Percentiles rank a stretch among this genome's conserved stretches.
phyloP scores from a whole-genome alignment of 768 basidiomycete genomes.

The Candolleomyces aberdarensis region DNA sequence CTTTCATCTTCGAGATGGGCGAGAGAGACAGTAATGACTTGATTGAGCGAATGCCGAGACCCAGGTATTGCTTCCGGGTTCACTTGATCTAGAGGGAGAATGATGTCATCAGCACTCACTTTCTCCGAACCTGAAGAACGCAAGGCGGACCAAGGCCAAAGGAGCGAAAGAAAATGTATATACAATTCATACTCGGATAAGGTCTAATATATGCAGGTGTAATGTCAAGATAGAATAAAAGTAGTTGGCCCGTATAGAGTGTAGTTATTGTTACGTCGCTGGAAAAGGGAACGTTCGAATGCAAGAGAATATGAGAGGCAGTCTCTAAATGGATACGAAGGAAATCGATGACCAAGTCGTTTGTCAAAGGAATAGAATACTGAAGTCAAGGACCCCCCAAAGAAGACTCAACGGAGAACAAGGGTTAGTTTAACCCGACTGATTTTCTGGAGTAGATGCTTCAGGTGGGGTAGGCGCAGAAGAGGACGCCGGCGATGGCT shows the following conservation, averaged over 20 bases:
- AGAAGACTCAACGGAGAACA: too few relatives aligned
- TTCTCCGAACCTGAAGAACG: neutral
- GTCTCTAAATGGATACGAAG: too few relatives aligned
- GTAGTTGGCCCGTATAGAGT: neutral
- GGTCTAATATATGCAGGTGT: neutral
- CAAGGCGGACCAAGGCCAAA: neutral
- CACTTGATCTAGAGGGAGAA: too few relatives aligned
- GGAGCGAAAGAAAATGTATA: neutral
- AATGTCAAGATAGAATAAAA: neutral
- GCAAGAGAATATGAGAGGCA: too few relatives aligned
- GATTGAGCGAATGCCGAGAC: neutral
- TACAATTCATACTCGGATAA: neutral
- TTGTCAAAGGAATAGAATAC: too few relatives aligned
- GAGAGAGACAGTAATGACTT: neutral
- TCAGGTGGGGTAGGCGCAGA: neutral
- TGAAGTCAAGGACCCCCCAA: too few relatives aligned
- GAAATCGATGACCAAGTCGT: too few relatives aligned
- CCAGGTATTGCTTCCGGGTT: too few relatives aligned
- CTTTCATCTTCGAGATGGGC: slow-evolving; percentile 11
- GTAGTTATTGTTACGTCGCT: neutral
- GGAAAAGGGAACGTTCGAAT: neutral
- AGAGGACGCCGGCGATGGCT: neutral
- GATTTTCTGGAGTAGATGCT: too few relatives aligned
- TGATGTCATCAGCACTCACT: too few relatives aligned
- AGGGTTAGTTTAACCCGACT: too few relatives aligned